These are phyloP conservation scores for Thermothelomyces thermophilus DNA, from an alignment of 2,329 filamentous ascomycete species.

Conservation along the genomic window DNA sequence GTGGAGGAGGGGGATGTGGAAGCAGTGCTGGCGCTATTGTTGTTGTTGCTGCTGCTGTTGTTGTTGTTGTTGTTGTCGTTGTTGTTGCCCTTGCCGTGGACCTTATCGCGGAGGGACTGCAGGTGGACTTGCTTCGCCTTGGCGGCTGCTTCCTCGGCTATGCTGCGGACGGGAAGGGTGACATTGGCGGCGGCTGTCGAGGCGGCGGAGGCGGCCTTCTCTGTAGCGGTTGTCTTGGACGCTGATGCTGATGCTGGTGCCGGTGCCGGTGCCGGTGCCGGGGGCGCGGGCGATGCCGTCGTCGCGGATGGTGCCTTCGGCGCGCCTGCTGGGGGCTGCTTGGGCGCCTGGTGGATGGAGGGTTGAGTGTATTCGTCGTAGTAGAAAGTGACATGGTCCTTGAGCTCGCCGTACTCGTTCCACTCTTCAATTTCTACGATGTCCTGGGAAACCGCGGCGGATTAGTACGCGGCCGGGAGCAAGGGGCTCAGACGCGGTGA, in stretches of 20 bases:
- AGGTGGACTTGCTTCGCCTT: slow-evolving; percentile 56
- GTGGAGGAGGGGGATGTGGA: background rate
- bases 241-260: slow-evolving; percentile 23
- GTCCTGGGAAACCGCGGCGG: slow-evolving; percentile 53
- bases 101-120: slow-evolving; percentile 48
- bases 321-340: slow-evolving; percentile 30
- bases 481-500: background rate
- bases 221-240: slow-evolving; percentile 16
- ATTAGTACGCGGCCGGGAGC: slow-evolving; percentile 10
- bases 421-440: slow-evolving; percentile 93
- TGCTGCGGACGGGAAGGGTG: slow-evolving; percentile 43
- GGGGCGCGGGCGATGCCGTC: slow-evolving; percentile 18
- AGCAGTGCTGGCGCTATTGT: background rate
- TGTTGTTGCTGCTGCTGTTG: slow-evolving; percentile 37
- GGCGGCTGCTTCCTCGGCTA: slow-evolving; percentile 59
- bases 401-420: slow-evolving; percentile 97
- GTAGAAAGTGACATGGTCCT: slow-evolving; percentile 70
- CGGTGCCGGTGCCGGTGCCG: slow-evolving; percentile 24
- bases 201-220: slow-evolving; percentile 23
- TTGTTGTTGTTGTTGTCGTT: background rate
- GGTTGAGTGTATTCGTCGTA: slow-evolving; percentile 57
- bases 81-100: slow-evolving; percentile 40
- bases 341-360: slow-evolving; percentile 46
- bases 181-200: slow-evolving; percentile 24
- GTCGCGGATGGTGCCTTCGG: slow-evolving; percentile 25